These are phyloP conservation scores for Kodamaea fungicola DNA, from an alignment of 1,139 yeast genomes.

Conservation along the genomic window DNA sequence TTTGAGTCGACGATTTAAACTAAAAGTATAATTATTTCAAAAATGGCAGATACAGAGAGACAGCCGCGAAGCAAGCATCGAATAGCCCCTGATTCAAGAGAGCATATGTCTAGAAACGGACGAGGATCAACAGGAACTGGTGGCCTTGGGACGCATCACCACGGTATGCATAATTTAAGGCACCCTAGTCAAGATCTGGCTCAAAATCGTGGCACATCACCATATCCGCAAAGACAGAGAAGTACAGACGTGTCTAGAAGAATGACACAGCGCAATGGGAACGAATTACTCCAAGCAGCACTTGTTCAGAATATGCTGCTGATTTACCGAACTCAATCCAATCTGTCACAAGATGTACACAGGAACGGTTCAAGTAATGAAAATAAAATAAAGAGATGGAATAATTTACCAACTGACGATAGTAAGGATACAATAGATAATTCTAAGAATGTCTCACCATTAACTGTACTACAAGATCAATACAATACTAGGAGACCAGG, in stretches of 20 bases:
- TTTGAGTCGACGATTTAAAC: conserved; percentile 1
- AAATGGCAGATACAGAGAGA: conserved; percentile 5
- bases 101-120: background rate
- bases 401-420: background rate
- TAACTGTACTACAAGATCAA: conserved; percentile 28
- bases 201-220: background rate
- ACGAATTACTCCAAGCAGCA: conserved; percentile 5
- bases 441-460: conserved; percentile 20
- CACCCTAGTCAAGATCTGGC: conserved; percentile 3
- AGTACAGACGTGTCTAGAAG: background rate
- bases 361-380: conserved; percentile 21
- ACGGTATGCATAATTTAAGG: conserved; percentile 1
- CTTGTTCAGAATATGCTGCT: conserved; percentile 3
- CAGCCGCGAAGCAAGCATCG: conserved; percentile 6
- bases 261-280: background rate
- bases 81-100: conserved; percentile 1
- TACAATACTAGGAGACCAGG: conserved; percentile 26
- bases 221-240: conserved; percentile 1
- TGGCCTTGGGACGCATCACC: too few relatives aligned
- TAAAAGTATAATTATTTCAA: background rate
- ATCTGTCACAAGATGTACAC: conserved; percentile 5
- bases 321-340: conserved; percentile 2
- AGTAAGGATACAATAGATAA: background rate
- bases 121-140: background rate
- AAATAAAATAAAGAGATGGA: conserved; percentile 1